Conservation (phyloP, 2,329 filamentous ascomycete genomes). For the Colletotrichum salicis region DNA sequence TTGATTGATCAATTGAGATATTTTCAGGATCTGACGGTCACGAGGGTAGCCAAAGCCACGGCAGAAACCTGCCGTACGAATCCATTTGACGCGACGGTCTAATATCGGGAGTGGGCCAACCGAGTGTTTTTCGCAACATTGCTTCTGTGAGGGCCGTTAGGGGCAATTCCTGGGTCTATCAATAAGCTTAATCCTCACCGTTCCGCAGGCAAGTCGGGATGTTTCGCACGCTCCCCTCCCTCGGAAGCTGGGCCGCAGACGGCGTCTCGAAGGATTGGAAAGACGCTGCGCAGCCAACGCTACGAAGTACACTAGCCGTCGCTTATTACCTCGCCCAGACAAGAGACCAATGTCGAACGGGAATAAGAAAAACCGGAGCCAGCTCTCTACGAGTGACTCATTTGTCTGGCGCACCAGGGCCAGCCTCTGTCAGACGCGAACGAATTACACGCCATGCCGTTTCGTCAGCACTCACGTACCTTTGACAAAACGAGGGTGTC, state of each 20-base stretch:
- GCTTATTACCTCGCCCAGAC: neutral
- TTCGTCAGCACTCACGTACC: constrained; percentile 33
- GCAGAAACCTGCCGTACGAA: neutral
- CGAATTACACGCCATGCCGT: constrained; percentile 27
- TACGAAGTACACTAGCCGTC: too few relatives aligned
- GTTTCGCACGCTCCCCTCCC: constrained; percentile 15
- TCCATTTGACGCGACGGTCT: constrained; percentile 19
- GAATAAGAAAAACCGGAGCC: neutral
- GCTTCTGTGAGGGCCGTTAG: neutral
- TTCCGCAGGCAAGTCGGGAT: constrained; percentile 20
- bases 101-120: constrained; percentile 14
- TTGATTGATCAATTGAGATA: constrained; percentile 1
- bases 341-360: neutral
- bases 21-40: constrained; percentile 4
- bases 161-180: constrained; percentile 25
- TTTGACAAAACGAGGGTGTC: neutral
- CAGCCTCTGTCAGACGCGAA: neutral
- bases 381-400: constrained; percentile 19
- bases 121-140: constrained; percentile 33
- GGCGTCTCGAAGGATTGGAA: constrained; percentile 1
- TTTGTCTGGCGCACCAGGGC: constrained; percentile 6
- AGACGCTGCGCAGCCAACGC: neutral
- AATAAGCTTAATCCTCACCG: constrained; percentile 33
- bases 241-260: neutral
- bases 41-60: constrained; percentile 10